These are phyloP conservation scores for Coniochaeta prunicola DNA, from an alignment of 2,329 filamentous ascomycete species.

Conservation along the genomic window DNA sequence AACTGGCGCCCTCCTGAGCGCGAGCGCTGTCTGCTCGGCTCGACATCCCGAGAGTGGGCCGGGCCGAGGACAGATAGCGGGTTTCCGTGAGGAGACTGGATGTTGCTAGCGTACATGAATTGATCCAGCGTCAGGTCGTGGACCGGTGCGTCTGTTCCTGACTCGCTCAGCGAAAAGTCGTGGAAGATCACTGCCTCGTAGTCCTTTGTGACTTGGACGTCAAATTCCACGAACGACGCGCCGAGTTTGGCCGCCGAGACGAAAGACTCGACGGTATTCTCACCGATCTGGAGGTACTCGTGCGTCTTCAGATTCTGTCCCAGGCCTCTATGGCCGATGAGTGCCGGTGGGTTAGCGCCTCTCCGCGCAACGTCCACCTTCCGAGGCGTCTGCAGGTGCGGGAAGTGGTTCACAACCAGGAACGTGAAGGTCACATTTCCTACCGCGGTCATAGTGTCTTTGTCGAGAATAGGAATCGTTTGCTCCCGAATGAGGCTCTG, in stretches of 20 bases:
- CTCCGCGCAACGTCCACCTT: slow-evolving; percentile 11
- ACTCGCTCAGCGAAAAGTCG: slow-evolving; percentile 33
- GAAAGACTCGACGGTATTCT: slow-evolving; percentile 29
- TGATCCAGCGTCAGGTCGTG: slow-evolving; percentile 30
- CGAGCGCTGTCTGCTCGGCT: slow-evolving; percentile 9
- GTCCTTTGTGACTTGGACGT: slow-evolving; percentile 33
- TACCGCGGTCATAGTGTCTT: slow-evolving; percentile 16
- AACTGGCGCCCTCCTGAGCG: slow-evolving; percentile 14
- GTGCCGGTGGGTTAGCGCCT: slow-evolving; percentile 3
- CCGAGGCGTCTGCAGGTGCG: neutral
- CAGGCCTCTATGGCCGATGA: slow-evolving; percentile 27
- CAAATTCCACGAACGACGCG: slow-evolving; percentile 28
- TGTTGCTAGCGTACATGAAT: slow-evolving; percentile 22
- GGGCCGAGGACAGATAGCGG: slow-evolving; percentile 2
- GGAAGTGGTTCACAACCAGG: slow-evolving; percentile 14
- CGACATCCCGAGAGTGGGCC: neutral
- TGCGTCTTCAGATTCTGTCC: slow-evolving; percentile 20
- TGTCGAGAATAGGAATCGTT: slow-evolving; percentile 23
- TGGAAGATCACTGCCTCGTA: slow-evolving; percentile 31
- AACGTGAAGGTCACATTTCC: slow-evolving; percentile 26
- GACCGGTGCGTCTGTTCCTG: slow-evolving; percentile 30
- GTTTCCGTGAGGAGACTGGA: slow-evolving; percentile 11
- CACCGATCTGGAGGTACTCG: slow-evolving; percentile 26
- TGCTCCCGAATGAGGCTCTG: slow-evolving; percentile 25
- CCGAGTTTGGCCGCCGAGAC: slow-evolving; percentile 23